These are phyloP conservation scores for Coemansia sp. DNA, from an alignment of 192 early-diverging fungal species.

Conservation along the genomic window DNA sequence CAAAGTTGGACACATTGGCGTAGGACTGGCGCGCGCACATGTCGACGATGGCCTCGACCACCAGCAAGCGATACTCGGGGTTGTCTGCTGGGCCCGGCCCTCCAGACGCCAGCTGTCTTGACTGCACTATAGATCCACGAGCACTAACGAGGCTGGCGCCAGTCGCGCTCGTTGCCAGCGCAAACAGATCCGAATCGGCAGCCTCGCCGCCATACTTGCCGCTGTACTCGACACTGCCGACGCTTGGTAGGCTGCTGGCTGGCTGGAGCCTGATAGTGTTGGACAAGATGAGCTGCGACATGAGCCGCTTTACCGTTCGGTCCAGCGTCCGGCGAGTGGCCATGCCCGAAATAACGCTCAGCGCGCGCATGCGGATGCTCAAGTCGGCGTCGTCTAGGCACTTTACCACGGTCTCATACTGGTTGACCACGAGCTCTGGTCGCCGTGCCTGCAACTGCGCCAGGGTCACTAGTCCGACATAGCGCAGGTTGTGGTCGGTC, in stretches of 20 bases:
- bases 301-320: conserved; percentile 82
- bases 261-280: conserved; percentile 45
- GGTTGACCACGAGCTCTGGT: conserved; percentile 80
- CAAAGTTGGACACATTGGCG: conserved; percentile 84
- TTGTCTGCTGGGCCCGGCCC: conserved; percentile 37
- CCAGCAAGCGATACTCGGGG: conserved; percentile 76
- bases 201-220: conserved; percentile 24
- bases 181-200: background rate
- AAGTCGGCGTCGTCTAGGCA: conserved; percentile 93
- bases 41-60: conserved; percentile 78
- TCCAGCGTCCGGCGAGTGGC: conserved; percentile 77
- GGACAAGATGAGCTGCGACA: conserved; percentile 73
- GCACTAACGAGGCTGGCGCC: conserved; percentile 40
- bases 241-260: background rate
- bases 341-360: conserved; percentile 88
- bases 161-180: conserved; percentile 3
- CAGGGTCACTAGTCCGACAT: conserved; percentile 88
- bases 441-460: conserved; percentile 82
- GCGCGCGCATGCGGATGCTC: conserved; percentile 86
- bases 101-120: background rate
- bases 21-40: conserved; percentile 89
- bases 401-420: conserved; percentile 80
- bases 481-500: conserved; percentile 86
- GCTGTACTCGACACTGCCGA: background rate
- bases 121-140: conserved; percentile 25